Conservation (phyloP, 805 yeast genomes). For the Alloascoidea africana region DNA sequence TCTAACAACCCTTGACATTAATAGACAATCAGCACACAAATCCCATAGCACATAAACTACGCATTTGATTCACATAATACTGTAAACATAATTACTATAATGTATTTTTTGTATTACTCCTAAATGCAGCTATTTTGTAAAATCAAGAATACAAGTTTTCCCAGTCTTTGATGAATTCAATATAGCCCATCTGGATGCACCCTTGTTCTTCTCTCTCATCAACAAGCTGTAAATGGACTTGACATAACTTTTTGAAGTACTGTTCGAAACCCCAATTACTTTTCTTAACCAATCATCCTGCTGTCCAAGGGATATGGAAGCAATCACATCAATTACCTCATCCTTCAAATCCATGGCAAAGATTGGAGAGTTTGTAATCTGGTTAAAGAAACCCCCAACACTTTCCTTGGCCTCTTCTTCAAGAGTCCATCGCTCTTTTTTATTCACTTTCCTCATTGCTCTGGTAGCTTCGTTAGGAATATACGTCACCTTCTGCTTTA, state of each 20-base stretch:
- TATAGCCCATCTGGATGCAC: conserved; percentile 61
- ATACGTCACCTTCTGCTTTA: conserved; percentile 1
- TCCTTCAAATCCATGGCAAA: conserved; percentile 67
- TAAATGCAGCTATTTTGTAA: conserved; percentile 48
- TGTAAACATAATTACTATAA: no score
- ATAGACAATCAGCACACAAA: no score
- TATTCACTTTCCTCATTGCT: conserved; percentile 60
- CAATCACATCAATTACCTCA: conserved; percentile 74
- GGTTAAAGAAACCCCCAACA: conserved; percentile 34
- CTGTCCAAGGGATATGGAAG: conserved; percentile 57
- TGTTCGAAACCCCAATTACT: conserved; percentile 67
- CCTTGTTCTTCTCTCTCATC: conserved; percentile 31
- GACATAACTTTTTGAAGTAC: conserved; percentile 71
- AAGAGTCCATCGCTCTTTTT: conserved; percentile 59
- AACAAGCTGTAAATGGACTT: conserved; percentile 57
- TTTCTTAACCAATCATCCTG: conserved; percentile 61
- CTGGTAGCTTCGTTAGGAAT: conserved; percentile 74
- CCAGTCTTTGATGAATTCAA: conserved; percentile 69
- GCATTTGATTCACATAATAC: no score
- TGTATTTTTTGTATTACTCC: no score
- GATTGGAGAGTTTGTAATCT: conserved; percentile 52
- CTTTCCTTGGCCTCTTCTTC: conserved; percentile 63
- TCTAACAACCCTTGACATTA: no score
- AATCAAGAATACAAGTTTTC: conserved; percentile 49
- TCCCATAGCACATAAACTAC: no score